Percentiles rank a stretch among this genome's conserved stretches.
Conservation (phyloP, 306 rosid species). For the Vigna unguiculata region DNA sequence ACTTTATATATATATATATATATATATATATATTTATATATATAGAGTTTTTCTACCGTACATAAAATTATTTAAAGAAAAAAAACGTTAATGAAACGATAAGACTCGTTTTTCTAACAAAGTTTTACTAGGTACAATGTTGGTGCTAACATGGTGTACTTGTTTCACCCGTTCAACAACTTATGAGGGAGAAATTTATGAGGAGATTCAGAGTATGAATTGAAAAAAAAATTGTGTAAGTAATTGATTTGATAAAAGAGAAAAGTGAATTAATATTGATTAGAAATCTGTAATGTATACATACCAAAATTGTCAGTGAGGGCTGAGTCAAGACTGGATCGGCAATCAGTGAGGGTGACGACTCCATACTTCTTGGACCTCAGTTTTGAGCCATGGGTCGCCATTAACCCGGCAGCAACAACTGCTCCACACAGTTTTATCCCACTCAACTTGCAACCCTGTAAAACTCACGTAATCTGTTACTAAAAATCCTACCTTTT, state of each 20-base stretch:
- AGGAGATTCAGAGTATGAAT: not conserved
- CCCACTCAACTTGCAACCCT: conserved; percentile 64
- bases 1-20: too few species aligned
- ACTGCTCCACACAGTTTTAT: conserved; percentile 65
- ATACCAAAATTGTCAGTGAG: conserved; percentile 59
- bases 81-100: too few species aligned
- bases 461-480: not conserved
- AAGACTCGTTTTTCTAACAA: not conserved
- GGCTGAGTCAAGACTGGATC: conserved; percentile 54
- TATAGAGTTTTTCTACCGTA: too few species aligned
- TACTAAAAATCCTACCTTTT: too few species aligned
- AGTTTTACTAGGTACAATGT: not conserved
- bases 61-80: too few species aligned
- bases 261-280: not conserved
- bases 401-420: conserved; percentile 68
- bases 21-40: too few species aligned
- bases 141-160: not conserved
- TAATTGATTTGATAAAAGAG: not conserved
- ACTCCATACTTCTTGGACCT: conserved; percentile 59
- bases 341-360: conserved; percentile 62
- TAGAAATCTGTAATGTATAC: not conserved
- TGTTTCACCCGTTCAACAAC: not conserved
- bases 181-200: not conserved
- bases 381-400: conserved; percentile 50
- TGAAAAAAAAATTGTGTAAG: not conserved